Evolutionary conservation across 768 basidiomycete genomes (phyloP), one percentile per base, ranked within the genome.

Genomic region (Amanita molliuscula): DNA sequence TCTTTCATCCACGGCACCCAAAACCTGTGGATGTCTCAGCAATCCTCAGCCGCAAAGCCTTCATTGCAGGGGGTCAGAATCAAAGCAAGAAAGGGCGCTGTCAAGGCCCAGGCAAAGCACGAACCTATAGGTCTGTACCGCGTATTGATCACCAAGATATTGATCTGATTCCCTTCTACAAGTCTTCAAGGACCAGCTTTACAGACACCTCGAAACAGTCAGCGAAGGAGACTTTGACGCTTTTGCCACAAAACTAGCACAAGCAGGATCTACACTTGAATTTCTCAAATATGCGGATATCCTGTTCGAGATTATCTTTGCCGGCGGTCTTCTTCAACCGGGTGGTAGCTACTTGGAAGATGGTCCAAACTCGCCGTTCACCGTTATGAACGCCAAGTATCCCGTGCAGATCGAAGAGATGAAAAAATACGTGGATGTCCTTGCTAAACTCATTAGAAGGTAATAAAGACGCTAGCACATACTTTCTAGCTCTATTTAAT

Each of bases 391-490:
- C 56, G 84, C 84, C 58, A 79, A 82, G 60, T 79, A 84, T 60
- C 84, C 89, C 53, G 81, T 76, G 57, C 78, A 88, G 65, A 71
- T 84, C 62, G 84, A 84, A 47, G 89, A 95, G 71, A 71, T 97
- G 67, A 94, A 87, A 77, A 87, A 85, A 63, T 91, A 96, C 59
- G 76, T 94, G 50, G 94, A 95, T 54, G 94, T 96, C 31, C 75
- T 97, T 59, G 92, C 92, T 68, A 94, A 92, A 72, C 84, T 98
- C 52, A 91, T 94, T 74, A 78, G 95, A 69, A 84, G 95, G 92
- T 89, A 59, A 50, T 67, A 50, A 31, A 44, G 40, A 29, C 33
- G 9, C 26, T 36, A 50, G 16, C 43, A 29, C 29, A 15, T 15
- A 34, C 34, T 28, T 48, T 34, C 37, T 47, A 28, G 28, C 20